Percentiles rank a stretch among this genome's conserved stretches.
Conservation (phyloP, 2,329 filamentous ascomycete genomes). For the Neofusicoccum parvum region DNA sequence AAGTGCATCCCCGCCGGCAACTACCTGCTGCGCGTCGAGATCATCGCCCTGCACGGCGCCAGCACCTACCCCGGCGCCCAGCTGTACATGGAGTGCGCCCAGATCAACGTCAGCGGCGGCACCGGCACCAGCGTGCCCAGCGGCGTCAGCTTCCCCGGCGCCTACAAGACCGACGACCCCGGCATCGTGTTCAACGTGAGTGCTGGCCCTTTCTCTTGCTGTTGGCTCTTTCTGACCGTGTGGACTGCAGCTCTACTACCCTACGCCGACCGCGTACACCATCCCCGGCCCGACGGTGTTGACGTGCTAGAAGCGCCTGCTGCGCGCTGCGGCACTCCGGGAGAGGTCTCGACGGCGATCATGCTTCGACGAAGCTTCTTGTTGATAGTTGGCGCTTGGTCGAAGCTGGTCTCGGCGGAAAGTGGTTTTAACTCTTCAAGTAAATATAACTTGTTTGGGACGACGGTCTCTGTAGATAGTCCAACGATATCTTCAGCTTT, state of each 20-base stretch:
- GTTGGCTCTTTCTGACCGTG: not conserved
- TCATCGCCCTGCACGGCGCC: constrained; percentile 49
- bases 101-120: constrained; percentile 34
- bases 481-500: not conserved
- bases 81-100: constrained; percentile 49
- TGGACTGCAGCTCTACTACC: constrained; percentile 28
- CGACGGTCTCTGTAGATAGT: not conserved
- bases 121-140: constrained; percentile 27
- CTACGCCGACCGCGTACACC: constrained; percentile 34
- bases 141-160: constrained; percentile 52
- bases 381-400: not conserved
- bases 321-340: not conserved
- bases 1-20: constrained; percentile 41
- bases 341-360: not conserved
- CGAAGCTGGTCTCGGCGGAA: not conserved
- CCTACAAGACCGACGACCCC: constrained; percentile 51
- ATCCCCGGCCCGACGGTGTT: constrained; percentile 42
- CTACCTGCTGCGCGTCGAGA: constrained; percentile 48
- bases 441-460: not conserved
- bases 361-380: not conserved
- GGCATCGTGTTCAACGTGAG: constrained; percentile 50
- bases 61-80: constrained; percentile 42
- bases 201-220: not conserved
- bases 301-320: constrained; percentile 42
- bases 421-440: not conserved